These are phyloP conservation scores for Monilinia aucupariae DNA, from an alignment of 2,329 filamentous ascomycete genomes.

Conservation along the genomic window DNA sequence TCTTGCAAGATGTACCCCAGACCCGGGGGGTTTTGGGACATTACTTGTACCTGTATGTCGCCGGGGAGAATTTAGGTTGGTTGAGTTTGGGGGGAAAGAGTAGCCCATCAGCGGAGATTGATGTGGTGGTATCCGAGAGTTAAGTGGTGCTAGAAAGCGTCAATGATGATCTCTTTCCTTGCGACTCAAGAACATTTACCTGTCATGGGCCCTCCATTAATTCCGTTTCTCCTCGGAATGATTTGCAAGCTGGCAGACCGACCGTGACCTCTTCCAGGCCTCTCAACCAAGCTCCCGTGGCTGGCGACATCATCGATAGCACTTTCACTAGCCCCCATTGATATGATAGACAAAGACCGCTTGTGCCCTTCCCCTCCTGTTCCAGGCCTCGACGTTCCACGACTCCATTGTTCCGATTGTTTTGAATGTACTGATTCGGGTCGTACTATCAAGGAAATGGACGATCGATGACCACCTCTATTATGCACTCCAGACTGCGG, in stretches of 20 bases:
- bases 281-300: conserved; percentile 35
- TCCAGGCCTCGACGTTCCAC: conserved; percentile 20
- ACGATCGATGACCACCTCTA: conserved; percentile 57
- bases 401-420: conserved; percentile 26
- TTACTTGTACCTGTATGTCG: conserved; percentile 32
- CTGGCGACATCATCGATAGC: conserved; percentile 33
- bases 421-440: conserved; percentile 27
- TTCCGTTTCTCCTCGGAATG: conserved; percentile 44
- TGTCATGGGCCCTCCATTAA: conserved; percentile 38
- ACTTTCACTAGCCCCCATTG: conserved; percentile 54
- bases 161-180: conserved; percentile 9
- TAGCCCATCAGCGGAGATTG: conserved; percentile 36
- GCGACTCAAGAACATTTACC: conserved; percentile 33
- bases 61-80: conserved; percentile 16
- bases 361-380: conserved; percentile 56
- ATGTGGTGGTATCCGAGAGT: conserved; percentile 35
- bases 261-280: conserved; percentile 58
- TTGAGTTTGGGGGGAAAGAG: conserved; percentile 27
- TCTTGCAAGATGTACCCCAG: conserved; percentile 37
- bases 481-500: conserved; percentile 41
- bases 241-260: conserved; percentile 81
- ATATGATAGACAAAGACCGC: conserved; percentile 76
- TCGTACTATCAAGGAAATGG: conserved; percentile 58
- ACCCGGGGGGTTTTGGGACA: conserved; percentile 39
- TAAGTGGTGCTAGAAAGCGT: conserved; percentile 27